Evolutionary conservation across 2,329 filamentous ascomycete genomes (phyloP).

Genomic region (Colletotrichum spinosum): DNA sequence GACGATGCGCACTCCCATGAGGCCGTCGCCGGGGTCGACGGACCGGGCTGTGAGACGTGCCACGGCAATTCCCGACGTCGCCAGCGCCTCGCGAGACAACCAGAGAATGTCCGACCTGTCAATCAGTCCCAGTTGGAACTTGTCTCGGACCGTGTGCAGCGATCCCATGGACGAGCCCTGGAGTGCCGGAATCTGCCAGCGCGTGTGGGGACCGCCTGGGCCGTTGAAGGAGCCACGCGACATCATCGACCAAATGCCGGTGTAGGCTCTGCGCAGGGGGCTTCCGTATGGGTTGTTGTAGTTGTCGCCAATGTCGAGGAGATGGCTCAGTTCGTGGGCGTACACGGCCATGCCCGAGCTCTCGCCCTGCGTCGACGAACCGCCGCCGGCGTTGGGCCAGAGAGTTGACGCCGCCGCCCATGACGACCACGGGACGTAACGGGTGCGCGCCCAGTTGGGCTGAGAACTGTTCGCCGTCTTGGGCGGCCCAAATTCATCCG

Average conservation of each 20-base stretch:
- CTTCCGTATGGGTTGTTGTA: constrained; percentile 65
- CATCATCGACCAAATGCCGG: constrained; percentile 65
- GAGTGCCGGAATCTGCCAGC: constrained; percentile 63
- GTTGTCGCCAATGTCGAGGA: constrained; percentile 65
- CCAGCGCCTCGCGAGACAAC: constrained; percentile 56
- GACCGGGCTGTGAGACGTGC: constrained; percentile 60
- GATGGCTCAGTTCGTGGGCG: constrained; percentile 64
- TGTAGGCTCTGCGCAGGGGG: constrained; percentile 59
- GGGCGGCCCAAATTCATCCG: constrained; percentile 62
- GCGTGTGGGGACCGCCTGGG: constrained; percentile 63
- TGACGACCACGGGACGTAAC: constrained; percentile 65
- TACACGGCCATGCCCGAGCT: constrained; percentile 65
- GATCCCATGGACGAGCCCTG: constrained; percentile 62
- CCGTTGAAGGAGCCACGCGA: constrained; percentile 64
- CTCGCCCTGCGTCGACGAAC: constrained; percentile 65
- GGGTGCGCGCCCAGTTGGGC: constrained; percentile 59
- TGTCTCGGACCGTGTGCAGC: constrained; percentile 65
- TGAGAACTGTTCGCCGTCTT: constrained; percentile 45
- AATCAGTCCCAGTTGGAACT: constrained; percentile 62
- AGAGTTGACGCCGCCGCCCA: constrained; percentile 63
- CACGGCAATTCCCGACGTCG: constrained; percentile 54
- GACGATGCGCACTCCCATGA: constrained; percentile 61
- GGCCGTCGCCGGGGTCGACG: constrained; percentile 50
- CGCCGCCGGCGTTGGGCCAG: constrained; percentile 65
- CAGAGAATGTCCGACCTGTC: constrained; percentile 55